Base-by-base conservation (phyloP, 2,329 filamentous ascomycete genomes). In the Diplodia sapinea region DNA sequence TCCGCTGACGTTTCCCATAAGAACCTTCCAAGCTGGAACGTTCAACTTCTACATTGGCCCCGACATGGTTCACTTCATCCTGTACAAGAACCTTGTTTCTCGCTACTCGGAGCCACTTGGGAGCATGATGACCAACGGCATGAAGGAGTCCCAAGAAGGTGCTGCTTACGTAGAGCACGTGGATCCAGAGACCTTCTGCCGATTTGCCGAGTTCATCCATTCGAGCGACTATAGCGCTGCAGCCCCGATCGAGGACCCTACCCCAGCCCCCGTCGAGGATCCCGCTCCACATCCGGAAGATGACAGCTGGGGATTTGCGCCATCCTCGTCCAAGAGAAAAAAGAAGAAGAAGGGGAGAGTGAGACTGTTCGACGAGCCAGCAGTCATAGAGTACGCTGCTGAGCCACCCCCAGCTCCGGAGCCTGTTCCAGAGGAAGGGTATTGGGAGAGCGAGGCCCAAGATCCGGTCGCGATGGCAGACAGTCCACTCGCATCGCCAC, bases 31-130 rank as follows among this genome's bases (percentile, higher is more conserved):
- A 15, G 31, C 47, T 11, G 61, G 61, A 6, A 49, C 40, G 2
- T 64, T 64, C 43, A n/a, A 26, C n/a, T 64, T 64, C 49, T 40
- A 54, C n/a, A 3, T 64, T 9, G 61, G 61, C 12, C 61, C 61
- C 15, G 20, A 51, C 7, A 40, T n/a, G 49, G 6, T 43, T 43
- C 61, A 31, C 4, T 54, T 64, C 31, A 12, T 29, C 23, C 13
- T 64, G 8, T 36, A 64, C 50, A 64, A 7, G 15, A 54, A 40
- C n/a, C 61, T 64, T 4, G 61, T 64, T 13, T 33, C 61, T 20
- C 50, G 61, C 31, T 54, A 40, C 20, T 64, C 61, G 2, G n/a
- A 40, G 17, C 61, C 61, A 2, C 49, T 64, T 9, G 50, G n/a
- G 4, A 43, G 5, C 11, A 64, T 64, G 61, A 64, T 64, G 49